Conservation (phyloP, 2,329 filamentous ascomycete genomes). For the Teratosphaeriaceae sp. region DNA sequence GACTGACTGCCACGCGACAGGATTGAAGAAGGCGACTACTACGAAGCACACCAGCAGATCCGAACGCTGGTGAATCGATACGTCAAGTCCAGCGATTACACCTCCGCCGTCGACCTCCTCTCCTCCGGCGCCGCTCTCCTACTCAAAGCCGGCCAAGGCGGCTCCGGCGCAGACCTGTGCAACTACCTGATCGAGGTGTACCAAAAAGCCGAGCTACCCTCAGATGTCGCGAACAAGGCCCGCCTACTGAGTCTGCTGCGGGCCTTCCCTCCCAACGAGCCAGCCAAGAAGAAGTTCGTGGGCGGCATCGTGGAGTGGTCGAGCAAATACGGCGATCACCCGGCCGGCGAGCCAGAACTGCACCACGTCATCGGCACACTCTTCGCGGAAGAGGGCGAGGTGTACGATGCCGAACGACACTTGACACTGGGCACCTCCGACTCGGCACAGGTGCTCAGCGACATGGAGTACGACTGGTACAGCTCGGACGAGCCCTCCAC, state of each 20-base stretch:
- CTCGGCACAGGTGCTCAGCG: constrained; percentile 71
- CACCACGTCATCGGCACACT: constrained; percentile 86
- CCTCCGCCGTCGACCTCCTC: constrained; percentile 79
- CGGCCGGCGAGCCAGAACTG: constrained; percentile 86
- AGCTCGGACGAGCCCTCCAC: constrained; percentile 79
- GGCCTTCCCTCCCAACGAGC: constrained; percentile 75
- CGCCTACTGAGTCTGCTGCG: constrained; percentile 71
- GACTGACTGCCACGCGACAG: constrained; percentile 36
- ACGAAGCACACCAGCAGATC: constrained; percentile 98
- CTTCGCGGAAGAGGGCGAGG: constrained; percentile 87
- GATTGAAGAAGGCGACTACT: constrained; percentile 86
- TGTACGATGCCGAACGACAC: constrained; percentile 90
- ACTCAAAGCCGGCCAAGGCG: constrained; percentile 85
- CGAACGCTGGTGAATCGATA: constrained; percentile 92
- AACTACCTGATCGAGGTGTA: constrained; percentile 87
- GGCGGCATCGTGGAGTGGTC: constrained; percentile 87
- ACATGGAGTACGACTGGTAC: constrained; percentile 93
- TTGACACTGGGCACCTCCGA: constrained; percentile 83
- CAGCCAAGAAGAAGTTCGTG: constrained; percentile 88
- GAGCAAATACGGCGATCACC: constrained; percentile 74
- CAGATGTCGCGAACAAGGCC: constrained; percentile 66
- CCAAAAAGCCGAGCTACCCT: constrained; percentile 73
- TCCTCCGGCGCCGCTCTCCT: constrained; percentile 77
- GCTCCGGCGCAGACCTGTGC: constrained; percentile 84
- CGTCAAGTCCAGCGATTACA: constrained; percentile 79